Base-by-base conservation (phyloP, 1,139 yeast genomes). In the Suhomyces kunorum region DNA sequence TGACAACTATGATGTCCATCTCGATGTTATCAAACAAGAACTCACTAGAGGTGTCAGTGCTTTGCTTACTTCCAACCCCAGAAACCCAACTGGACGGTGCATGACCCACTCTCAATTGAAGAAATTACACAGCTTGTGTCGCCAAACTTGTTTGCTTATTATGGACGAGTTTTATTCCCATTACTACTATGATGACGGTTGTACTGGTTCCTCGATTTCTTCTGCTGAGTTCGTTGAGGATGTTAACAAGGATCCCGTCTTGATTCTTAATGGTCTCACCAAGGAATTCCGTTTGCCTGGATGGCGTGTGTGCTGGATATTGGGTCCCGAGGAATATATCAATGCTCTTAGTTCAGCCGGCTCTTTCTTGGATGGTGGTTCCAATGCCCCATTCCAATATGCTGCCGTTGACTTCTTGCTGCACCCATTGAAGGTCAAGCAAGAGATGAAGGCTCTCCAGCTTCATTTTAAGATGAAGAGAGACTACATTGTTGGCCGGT, bases 101-200 rank as follows among this genome's bases (percentile, higher is more conserved):
- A 69, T 80, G 70, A 61, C 76, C 2, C 71, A 69, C n/a, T 61
- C 62, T 6, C 83, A 80, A 54, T 66, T 80, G 49, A 55, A 66
- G 39, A 68, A 74, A 36, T 66, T 80, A 44, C 86, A 80, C 55
- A 68, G 71, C 39, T 64, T 80, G 65, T 80, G 86, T 56, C 66
- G 83, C 42, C 75, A 75, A 37, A 67, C 64, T 43, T 80, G 85
- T 58, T 66, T 80, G 36, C 67, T 80, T 48, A 80, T 80, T 45
- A 80, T 80, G 86, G 87, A 80, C 58, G 87, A 80, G 53, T 80
- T 80, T 53, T 80, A 80, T 55, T 76, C 82, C 5, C 79, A 82
- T 50, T 80, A 80, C 55, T 78, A 79, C 53, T 80, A 80, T 51
- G 83, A 77, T 43, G 81, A 78, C 36, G 74, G 70, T 16, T 78